These are phyloP conservation scores for Eremochloa ophiuroides DNA, from an alignment of 176 grass and related monocot species.

Conservation along the genomic window DNA sequence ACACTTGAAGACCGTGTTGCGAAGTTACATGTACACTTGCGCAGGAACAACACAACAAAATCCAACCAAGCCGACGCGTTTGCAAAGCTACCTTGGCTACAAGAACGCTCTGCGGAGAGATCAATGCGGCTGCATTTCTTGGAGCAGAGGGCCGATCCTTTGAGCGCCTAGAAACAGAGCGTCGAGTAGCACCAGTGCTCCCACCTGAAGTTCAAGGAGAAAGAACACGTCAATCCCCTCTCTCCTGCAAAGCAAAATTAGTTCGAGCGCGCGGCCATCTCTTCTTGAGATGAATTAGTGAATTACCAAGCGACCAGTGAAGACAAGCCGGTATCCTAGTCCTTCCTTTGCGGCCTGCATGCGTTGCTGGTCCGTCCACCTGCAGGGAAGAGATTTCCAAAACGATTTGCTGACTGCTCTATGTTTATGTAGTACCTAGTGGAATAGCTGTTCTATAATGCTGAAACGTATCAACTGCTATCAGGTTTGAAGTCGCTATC, in stretches of 20 bases:
- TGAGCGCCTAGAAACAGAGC: conserved; percentile 76
- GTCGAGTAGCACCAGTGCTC: conserved; percentile 66
- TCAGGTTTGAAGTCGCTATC: not conserved
- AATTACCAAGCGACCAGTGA: conserved; percentile 90
- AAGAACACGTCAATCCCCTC: not conserved
- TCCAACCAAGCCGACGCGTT: not conserved
- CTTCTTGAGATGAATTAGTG: not conserved
- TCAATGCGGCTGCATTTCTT: conserved; percentile 46
- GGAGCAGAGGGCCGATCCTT: conserved; percentile 71
- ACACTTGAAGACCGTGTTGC: not conserved
- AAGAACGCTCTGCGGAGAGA: not conserved
- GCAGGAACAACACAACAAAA: no score
- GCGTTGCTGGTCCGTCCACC: conserved; percentile 95
- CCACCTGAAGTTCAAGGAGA: conserved; percentile 48
- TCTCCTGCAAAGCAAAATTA: not conserved
- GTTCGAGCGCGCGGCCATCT: not conserved
- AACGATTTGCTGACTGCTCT: not conserved
- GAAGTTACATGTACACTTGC: not conserved
- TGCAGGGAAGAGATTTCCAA: conserved; percentile 13
- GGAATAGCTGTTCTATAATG: not conserved
- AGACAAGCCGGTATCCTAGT: conserved; percentile 64
- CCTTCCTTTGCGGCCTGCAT: conserved; percentile 72
- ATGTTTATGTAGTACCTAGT: not conserved
- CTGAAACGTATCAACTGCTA: not conserved
- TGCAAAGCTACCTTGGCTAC: not conserved